A percentile compares a stretch with the other conserved stretches of the same genome.
Conservation (phyloP, 345 rosid genomes). For the Gossypium turneri region DNA sequence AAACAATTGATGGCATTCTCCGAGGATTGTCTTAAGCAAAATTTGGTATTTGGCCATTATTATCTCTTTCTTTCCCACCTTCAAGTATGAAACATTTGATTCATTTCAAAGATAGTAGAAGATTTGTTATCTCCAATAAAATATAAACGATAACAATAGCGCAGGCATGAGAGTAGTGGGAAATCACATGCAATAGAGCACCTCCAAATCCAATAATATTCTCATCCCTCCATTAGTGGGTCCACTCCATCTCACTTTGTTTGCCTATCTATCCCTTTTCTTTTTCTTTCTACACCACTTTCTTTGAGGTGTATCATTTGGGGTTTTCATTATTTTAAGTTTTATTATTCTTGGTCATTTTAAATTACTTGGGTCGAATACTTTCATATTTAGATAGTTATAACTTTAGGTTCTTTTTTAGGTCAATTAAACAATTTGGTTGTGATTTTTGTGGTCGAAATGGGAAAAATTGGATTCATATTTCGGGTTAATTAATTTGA, state of each 20-base stretch:
- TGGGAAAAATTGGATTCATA: too few relatives aligned
- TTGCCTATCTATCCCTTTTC: neutral
- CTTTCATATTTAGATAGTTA: too few relatives aligned
- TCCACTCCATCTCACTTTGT: slow-evolving; percentile 15
- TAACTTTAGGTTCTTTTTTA: too few relatives aligned
- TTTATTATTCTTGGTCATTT: too few relatives aligned
- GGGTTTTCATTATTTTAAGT: too few relatives aligned
- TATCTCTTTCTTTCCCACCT: neutral
- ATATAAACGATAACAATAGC: neutral
- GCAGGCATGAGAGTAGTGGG: slow-evolving; percentile 5
- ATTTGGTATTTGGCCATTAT: neutral
- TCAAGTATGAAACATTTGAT: neutral
- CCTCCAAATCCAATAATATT: neutral
- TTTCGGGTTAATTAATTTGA: too few relatives aligned
- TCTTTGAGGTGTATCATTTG: too few relatives aligned
- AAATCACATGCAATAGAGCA: slow-evolving; percentile 11
- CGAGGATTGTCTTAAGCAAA: neutral
- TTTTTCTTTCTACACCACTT: neutral
- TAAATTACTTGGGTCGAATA: too few relatives aligned
- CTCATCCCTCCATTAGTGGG: neutral
- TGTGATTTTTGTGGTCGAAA: too few relatives aligned
- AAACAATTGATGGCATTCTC: neutral
- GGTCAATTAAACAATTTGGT: too few relatives aligned
- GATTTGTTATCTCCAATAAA: neutral
- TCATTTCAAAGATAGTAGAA: slow-evolving; percentile 8